Base-by-base conservation (phyloP, 1,139 yeast genomes). In the Diutina ranongensis region DNA sequence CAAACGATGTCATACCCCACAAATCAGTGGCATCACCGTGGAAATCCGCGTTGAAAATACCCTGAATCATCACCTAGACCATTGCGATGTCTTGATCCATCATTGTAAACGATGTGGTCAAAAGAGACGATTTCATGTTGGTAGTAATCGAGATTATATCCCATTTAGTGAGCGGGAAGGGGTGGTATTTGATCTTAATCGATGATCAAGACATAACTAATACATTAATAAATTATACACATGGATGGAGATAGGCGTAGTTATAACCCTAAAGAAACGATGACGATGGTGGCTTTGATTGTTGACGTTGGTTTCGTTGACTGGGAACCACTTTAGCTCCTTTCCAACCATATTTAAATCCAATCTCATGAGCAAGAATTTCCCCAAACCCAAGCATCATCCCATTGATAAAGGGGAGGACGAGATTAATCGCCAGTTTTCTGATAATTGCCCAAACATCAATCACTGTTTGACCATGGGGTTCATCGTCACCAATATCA, bases 321-420 rank as follows among this genome's bases (percentile, higher is more conserved):
- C n/a, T 21, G 7, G 77, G 77, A 40, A 63, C 64, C 48, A 83
- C 83, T 54, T 72, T 69, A 12, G 94, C 94, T 3, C 92, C 89
- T 8, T 72, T 58, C 87, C 94, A 85, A 44, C 84, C 79, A 66
- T 78, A 83, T 47, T 73, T 71, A 68, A 84, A 84, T 9, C 96
- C 95, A 44, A 89, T 67, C 58, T 92, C 97, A 59, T 89, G 97
- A 15, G 97, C 98, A 52, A 86, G 69, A 21, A 92, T 82, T 65
- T 92, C 98, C 1, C 98, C 98, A 61, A 89, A 87, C 0, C 98
- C 98, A 50, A 92, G 74, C 95, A 89, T 89, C 67, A 92, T 70
- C 10, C 98, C 98, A 58, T 92, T 92, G 51, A 92, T 69, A 57
- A 92, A 88, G 2, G 98, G 98, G 45, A 92, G 66, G 3, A 88